These are phyloP conservation scores for Oryza meyeriana DNA, from an alignment of 176 grass and related monocot species.

Conservation along the genomic window DNA sequence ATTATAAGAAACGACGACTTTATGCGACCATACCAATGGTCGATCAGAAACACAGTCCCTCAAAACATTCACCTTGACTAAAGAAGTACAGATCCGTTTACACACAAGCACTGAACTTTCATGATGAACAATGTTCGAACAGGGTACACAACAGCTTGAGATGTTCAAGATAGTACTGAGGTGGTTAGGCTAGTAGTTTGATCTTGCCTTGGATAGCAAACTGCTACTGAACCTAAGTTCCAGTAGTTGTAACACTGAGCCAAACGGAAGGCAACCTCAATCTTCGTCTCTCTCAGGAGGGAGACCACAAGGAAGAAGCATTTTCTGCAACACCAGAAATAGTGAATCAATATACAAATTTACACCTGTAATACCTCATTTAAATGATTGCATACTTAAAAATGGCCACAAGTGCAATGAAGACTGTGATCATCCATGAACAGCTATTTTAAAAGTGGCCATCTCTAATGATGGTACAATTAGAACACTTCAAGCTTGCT, in stretches of 20 bases:
- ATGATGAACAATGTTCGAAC: not conserved
- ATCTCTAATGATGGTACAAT: not conserved
- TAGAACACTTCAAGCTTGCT: not conserved
- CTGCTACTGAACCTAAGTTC: not conserved
- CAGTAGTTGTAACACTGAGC: no score
- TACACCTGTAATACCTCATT: not conserved
- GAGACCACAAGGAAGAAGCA: constrained; percentile 56
- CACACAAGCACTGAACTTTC: not conserved
- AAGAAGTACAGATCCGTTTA: no score
- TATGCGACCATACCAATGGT: not conserved
- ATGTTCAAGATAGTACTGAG: not conserved
- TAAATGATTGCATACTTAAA: not conserved
- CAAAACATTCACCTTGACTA: not conserved
- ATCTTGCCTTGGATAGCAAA: not conserved
- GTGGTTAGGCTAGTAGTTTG: not conserved
- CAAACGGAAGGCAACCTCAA: constrained; percentile 15
- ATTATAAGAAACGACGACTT: not conserved
- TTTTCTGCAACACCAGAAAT: constrained; percentile 52
- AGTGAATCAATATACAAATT: not conserved
- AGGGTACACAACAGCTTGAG: no score
- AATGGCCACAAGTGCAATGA: not conserved
- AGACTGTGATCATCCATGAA: not conserved
- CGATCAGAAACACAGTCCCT: not conserved
- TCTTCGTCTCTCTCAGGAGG: constrained; percentile 65
- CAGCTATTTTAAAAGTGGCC: not conserved